Base-by-base conservation (phyloP, 306 rosid genomes). In the Hylodesmum podocarpum region DNA sequence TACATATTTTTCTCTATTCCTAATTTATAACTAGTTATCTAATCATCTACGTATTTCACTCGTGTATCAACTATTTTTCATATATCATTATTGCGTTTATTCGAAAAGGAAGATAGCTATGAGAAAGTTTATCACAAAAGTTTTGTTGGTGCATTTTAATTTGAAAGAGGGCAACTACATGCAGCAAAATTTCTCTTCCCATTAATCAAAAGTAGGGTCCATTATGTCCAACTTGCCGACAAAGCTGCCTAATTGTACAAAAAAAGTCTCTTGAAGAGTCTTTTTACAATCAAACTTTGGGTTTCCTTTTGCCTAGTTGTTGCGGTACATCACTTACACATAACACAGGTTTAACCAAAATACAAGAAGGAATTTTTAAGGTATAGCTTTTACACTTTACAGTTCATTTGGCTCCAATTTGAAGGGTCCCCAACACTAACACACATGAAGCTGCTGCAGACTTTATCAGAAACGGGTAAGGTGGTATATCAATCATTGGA, bases 201-300 rank as follows among this genome's bases (percentile, higher is more conserved):
- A 66, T 70, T 34, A 44, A 82, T 77, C 57, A 73, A 31, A 72
- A 24, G 85, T 85, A 84, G 88, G 91, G 83, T 65, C 80, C 76
- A 44, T 28, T 39, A 66, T 34, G 70, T 51, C 87, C 85, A 83
- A 87, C 86, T 86, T 88, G 91, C 89, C 89, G 78, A 84, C 87
- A 84, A 81, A 81, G 78, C 25, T 62, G 84, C 79, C 89, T 76
- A 77, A 84, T 85, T 78, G 72, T 64, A 43, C 40, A 43, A 36
- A 81, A 44, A 53, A 78, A 70, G 75, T 77, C 75, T 67, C 25
- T 64, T 31, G 8, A 53, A 13, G 50, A 63, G 28, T 62, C 19
- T 50, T 66, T 72, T 70, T 22, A 70, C 34, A 34, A 40, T 72
- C 53, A 11, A 51, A 34, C 3, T 70, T 67, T 28, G 53, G 22